phyloP scores from a whole-genome alignment of 2,329 filamentous ascomycete species.

The Clarireedia monteithiana region DNA sequence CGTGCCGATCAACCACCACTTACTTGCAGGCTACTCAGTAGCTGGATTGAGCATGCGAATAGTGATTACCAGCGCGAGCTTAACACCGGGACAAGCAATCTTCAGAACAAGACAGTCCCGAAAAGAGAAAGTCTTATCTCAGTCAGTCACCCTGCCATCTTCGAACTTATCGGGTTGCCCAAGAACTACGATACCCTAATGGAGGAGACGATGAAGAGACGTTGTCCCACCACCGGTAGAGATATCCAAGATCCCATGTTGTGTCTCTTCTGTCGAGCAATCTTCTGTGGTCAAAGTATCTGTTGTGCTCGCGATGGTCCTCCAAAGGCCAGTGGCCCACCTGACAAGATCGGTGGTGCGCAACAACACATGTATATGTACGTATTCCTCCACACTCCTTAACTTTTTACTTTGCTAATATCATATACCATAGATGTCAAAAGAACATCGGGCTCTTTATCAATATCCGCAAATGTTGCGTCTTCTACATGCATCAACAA shows the following conservation, averaged over 20 bases:
- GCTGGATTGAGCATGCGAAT: conserved; percentile 55
- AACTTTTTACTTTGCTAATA: conserved; percentile 15
- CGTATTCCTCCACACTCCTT: conserved; percentile 31
- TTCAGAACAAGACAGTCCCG: neutral
- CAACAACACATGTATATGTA: conserved; percentile 77
- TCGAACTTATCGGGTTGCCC: conserved; percentile 86
- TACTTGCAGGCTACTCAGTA: conserved; percentile 42
- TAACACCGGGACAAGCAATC: neutral
- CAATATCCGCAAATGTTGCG: conserved; percentile 91
- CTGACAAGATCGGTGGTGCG: conserved; percentile 63
- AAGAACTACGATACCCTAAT: conserved; percentile 89
- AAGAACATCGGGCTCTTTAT: conserved; percentile 88
- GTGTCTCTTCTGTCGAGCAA: conserved; percentile 92
- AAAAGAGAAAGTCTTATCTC: conserved; percentile 23
- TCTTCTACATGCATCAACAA: conserved; percentile 75
- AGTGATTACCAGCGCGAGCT: neutral
- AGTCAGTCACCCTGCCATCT: conserved; percentile 78
- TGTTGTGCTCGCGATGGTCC: conserved; percentile 66
- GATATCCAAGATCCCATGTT: conserved; percentile 86
- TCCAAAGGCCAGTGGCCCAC: conserved; percentile 30
- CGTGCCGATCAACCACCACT: conserved; percentile 21
- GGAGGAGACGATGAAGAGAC: conserved; percentile 77
- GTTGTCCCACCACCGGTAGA: conserved; percentile 83
- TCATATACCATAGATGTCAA: conserved; percentile 59
- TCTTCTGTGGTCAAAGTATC: conserved; percentile 89